phyloP scores from a whole-genome alignment of 2,329 filamentous ascomycete species.

The Trichoderma sp. region DNA sequence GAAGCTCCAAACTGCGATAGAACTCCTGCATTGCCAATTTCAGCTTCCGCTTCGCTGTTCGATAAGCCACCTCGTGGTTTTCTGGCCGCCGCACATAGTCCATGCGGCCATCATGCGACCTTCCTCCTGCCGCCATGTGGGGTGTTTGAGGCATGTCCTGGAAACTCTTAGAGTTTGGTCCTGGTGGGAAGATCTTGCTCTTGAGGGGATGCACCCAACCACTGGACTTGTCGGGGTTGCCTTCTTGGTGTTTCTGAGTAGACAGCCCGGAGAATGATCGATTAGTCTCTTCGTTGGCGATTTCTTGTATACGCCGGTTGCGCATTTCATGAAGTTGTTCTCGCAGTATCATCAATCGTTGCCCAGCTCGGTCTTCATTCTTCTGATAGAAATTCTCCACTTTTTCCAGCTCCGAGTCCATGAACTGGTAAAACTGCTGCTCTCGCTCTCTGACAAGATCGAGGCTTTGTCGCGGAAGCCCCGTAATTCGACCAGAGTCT shows the following conservation, averaged over 20 bases:
- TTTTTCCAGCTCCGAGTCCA: conserved; percentile 85
- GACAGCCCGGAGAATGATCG: conserved; percentile 26
- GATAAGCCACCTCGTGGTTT: conserved; percentile 69
- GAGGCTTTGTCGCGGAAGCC: conserved; percentile 39
- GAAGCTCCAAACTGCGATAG: conserved; percentile 84
- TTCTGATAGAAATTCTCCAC: conserved; percentile 85
- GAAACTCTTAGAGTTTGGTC: conserved; percentile 62
- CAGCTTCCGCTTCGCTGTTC: conserved; percentile 85
- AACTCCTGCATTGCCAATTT: conserved; percentile 91
- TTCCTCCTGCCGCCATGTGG: conserved; percentile 36
- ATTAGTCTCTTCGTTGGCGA: conserved; percentile 48
- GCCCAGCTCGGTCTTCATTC: conserved; percentile 83
- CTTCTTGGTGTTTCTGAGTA: conserved; percentile 27
- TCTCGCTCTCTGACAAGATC: conserved; percentile 71
- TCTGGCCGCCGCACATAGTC: conserved; percentile 56
- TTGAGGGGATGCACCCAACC: conserved; percentile 57
- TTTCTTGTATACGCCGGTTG: conserved; percentile 75
- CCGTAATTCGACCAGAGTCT: conserved; percentile 12
- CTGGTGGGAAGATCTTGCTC: conserved; percentile 55
- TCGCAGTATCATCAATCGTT: conserved; percentile 69
- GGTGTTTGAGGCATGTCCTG: conserved; percentile 57
- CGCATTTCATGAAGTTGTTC: conserved; percentile 93
- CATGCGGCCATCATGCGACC: conserved; percentile 39
- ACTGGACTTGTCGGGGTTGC: conserved; percentile 35
- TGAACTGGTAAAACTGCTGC: conserved; percentile 82